These are phyloP conservation scores for Coemansia sp. DNA, from an alignment of 192 early-diverging fungal genomes.

Conservation along the genomic window DNA sequence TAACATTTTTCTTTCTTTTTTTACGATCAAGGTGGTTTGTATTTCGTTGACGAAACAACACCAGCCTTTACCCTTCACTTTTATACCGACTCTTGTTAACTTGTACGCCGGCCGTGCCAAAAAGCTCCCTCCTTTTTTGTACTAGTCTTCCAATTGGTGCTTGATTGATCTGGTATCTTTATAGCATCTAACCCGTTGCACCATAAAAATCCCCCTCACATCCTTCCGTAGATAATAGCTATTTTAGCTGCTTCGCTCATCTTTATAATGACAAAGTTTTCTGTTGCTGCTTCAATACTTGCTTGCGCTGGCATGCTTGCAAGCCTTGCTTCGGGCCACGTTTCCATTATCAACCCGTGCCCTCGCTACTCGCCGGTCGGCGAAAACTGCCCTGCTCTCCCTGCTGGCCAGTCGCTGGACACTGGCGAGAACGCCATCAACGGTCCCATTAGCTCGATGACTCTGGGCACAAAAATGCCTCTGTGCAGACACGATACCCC, in stretches of 20 bases:
- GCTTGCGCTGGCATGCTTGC: constrained; percentile 14
- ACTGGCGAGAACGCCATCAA: constrained; percentile 36
- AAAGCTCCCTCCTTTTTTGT: background rate
- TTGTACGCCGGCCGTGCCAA: constrained; percentile 16
- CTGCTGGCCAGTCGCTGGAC: constrained; percentile 47
- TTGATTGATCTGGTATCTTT: background rate
- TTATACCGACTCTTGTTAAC: background rate
- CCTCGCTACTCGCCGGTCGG: constrained; percentile 35
- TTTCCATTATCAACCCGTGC: constrained; percentile 34
- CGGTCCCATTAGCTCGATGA: constrained; percentile 23
- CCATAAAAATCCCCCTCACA: background rate
- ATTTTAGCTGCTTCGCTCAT: background rate
- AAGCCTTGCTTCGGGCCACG: constrained; percentile 26
- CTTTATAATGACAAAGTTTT: constrained; percentile 2
- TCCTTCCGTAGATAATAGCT: background rate
- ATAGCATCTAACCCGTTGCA: background rate
- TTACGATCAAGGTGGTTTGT: background rate
- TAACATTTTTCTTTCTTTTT: background rate
- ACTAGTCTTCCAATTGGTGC: background rate
- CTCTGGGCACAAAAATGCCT: constrained; percentile 6
- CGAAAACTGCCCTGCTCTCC: constrained; percentile 47
- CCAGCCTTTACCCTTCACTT: background rate
- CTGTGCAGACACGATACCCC: constrained; percentile 47
- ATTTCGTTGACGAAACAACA: background rate
- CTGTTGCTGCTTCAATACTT: background rate